Conservation (phyloP, 495 filamentous ascomycete genomes). For the Echria macrotheca region DNA sequence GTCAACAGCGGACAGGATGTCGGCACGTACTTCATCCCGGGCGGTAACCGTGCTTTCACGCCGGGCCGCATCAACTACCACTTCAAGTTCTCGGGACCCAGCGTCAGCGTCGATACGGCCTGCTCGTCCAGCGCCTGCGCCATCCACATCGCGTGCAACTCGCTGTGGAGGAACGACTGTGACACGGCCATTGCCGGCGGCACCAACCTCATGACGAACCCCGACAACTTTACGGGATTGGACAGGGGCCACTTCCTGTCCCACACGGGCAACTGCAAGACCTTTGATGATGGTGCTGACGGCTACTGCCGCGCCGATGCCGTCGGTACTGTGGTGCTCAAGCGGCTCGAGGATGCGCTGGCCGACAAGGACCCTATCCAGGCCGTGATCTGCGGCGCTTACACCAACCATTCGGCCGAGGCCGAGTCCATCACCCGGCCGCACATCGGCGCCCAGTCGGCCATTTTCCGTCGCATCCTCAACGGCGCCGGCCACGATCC, state of each 20-base stretch:
- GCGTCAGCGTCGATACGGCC: conserved; percentile 81
- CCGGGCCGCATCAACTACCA: conserved; percentile 83
- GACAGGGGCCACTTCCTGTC: conserved; percentile 79
- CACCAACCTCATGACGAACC: conserved; percentile 70
- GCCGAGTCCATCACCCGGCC: conserved; percentile 79
- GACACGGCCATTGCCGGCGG: conserved; percentile 83
- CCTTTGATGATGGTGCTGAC: conserved; percentile 70
- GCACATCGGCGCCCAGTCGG: conserved; percentile 63
- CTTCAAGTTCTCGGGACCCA: conserved; percentile 84
- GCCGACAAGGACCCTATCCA: conserved; percentile 70
- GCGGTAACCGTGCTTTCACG: conserved; percentile 82
- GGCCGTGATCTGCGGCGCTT: conserved; percentile 59
- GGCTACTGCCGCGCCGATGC: conserved; percentile 75
- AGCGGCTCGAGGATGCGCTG: conserved; percentile 67
- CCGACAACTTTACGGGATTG: conserved; percentile 79
- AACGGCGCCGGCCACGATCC: conserved; percentile 66
- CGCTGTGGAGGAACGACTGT: conserved; percentile 75
- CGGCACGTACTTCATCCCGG: conserved; percentile 91
- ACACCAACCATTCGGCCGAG: conserved; percentile 72
- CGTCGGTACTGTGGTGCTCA: conserved; percentile 65
- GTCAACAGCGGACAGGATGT: conserved; percentile 86
- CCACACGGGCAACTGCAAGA: conserved; percentile 72
- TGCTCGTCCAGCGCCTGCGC: conserved; percentile 83
- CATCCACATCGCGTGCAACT: conserved; percentile 77
- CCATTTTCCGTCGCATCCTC: conserved; percentile 63